Percentiles rank a stretch among this genome's conserved stretches.
phyloP scores from a whole-genome alignment of 306 rosid genomes.

The Rosa chinensis region DNA sequence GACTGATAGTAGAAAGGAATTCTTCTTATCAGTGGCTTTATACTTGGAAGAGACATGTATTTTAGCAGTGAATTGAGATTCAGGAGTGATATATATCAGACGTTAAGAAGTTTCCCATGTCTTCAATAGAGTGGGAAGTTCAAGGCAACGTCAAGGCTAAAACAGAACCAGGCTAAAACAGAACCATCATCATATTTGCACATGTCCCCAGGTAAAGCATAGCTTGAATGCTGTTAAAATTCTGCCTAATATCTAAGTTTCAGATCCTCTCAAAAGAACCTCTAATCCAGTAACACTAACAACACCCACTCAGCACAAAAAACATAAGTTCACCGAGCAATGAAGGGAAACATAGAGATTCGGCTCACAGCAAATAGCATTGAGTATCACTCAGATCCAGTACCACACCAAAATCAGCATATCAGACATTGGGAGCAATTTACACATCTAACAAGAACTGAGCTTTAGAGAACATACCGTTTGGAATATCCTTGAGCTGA shows the following conservation, averaged over 20 bases:
- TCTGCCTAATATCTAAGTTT: neutral
- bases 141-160: neutral
- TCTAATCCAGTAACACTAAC: neutral
- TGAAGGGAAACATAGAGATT: neutral
- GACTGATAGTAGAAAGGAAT: neutral
- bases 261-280: neutral
- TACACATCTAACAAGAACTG: neutral
- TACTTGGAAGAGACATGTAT: neutral
- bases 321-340: neutral
- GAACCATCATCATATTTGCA: neutral
- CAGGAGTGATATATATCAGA: neutral
- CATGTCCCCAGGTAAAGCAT: neutral
- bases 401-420: neutral
- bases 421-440: neutral
- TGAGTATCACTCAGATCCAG: neutral
- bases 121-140: neutral
- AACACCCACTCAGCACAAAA: neutral
- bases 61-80: neutral
- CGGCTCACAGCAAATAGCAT: neutral
- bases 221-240: neutral
- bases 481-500: slow-evolving; percentile 87
- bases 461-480: slow-evolving; percentile 45
- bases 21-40: neutral
- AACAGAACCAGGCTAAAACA: slow-evolving; percentile 4
- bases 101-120: neutral